Base-by-base conservation (phyloP, 2,329 filamentous ascomycete genomes). In the Plenodomus biglobosus region DNA sequence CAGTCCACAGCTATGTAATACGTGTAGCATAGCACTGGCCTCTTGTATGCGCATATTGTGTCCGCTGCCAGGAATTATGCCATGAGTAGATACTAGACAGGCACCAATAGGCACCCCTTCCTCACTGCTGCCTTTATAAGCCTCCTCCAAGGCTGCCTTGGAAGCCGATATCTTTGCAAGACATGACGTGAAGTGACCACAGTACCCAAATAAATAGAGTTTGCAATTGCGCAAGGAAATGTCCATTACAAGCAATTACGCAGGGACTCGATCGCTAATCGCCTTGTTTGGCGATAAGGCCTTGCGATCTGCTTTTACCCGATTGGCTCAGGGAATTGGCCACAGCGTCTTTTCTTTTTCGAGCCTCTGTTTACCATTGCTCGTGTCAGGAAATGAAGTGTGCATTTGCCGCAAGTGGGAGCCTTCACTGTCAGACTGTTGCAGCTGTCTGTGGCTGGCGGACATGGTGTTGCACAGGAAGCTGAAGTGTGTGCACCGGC, bases 1-100 rank as follows among this genome's bases (percentile, higher is more conserved):
- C 22, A 10, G 22, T 10, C 10, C 36, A 30, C 30, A 36, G 20
- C 44, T 32, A 22, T 38, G 24, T 20, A 52, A 22, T 64, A 88
- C 86, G 74, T 91, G 87, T 58, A 90, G 78, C 32, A 85, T 88
- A 3, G 86, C 78, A 64, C 85, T 87, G 45, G 80, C 80, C 47
- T 85, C 85, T 70, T 92, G 88, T 16, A 90, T 81, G 46, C 88
- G 79, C 84, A 87, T 84, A 62, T 92, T 92, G 68, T 87, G 87
- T 10, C 87, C 87, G 49, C 80, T 77, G 16, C 87, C 87, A 3
- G 91, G 76, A 35, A 91, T 81, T 54, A 78, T 84, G 52, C 88
- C 88, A 58, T 88, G 81, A 47, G 80, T 80, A 34, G 82, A 80
- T n/a, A 91, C 80, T 20, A 92, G 76, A 49, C 76, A 79, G 37